phyloP scores from a whole-genome alignment of 2,329 filamentous ascomycete species.

The Cercospora zeae-maydis region DNA sequence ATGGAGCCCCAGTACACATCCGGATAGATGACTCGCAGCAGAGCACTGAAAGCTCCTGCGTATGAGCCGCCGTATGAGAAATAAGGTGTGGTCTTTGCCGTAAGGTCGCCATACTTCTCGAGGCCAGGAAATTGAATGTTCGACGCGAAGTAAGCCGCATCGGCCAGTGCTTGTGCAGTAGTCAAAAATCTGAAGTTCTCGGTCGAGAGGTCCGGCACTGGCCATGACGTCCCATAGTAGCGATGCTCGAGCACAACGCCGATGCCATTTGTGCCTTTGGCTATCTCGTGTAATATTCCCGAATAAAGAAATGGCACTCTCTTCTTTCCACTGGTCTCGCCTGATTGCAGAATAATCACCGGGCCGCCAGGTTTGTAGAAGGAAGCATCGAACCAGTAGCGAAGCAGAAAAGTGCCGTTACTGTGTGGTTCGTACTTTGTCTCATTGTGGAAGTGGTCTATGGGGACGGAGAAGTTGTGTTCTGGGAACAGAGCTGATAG shows the following conservation, averaged over 20 bases:
- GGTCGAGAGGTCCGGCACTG: constrained; percentile 61
- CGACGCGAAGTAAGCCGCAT: constrained; percentile 74
- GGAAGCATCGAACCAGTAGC: constrained; percentile 79
- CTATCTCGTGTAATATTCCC: constrained; percentile 69
- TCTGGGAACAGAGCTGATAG: constrained; percentile 43
- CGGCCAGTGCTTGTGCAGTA: constrained; percentile 77
- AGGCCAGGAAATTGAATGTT: constrained; percentile 69
- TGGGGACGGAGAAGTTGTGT: constrained; percentile 54
- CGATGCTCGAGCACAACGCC: constrained; percentile 81
- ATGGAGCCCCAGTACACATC: constrained; percentile 76
- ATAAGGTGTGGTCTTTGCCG: constrained; percentile 63
- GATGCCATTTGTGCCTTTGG: constrained; percentile 67
- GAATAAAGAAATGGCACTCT: constrained; percentile 71
- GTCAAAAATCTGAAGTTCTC: constrained; percentile 75
- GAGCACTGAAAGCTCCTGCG: constrained; percentile 73
- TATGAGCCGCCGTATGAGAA: constrained; percentile 83
- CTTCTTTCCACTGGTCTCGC: constrained; percentile 63
- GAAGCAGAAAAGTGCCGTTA: constrained; percentile 62
- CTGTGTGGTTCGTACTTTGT: constrained; percentile 73
- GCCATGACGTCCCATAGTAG: constrained; percentile 78
- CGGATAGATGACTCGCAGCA: constrained; percentile 72
- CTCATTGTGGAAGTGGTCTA: constrained; percentile 84
- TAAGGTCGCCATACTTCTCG: constrained; percentile 61
- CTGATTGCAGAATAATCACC: constrained; percentile 71
- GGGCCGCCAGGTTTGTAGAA: constrained; percentile 75